Base-by-base conservation (phyloP, 2,329 filamentous ascomycete genomes). In the Penicillium verrucosum region DNA sequence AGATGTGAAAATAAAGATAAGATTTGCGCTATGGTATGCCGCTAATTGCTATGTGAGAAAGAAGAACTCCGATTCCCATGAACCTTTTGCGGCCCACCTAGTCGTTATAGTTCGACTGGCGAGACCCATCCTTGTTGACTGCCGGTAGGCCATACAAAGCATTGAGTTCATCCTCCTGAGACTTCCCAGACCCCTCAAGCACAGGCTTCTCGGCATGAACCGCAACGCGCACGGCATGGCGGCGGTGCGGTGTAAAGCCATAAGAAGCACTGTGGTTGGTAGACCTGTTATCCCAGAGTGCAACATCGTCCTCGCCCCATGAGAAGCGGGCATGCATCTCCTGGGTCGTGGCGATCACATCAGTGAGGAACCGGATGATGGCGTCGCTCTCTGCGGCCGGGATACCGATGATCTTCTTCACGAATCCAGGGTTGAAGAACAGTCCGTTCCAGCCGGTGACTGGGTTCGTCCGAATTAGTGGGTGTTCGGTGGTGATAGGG, bases 241-340 rank as follows among this genome's bases (percentile, higher is more conserved):
- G 73, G 5, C 81, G 75, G 60, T 85, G 82, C 1, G 82, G 82
- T 2, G 78, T 76, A 60, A 85, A 85, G 8, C 82, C 82, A 62
- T 83, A 85, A 0, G 80, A 77, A 7, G 82, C 82, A 4, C 77
- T 75, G 60, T 84, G 82, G 54, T 82, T 83, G 44, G 77, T 80
- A 37, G 80, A 74, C 18, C 85, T 76, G 60, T 88, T 89, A 66
- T 89, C 86, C 86, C 86, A 89, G 56, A 89, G 80, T 0, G 85
- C 85, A 1, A 89, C 83, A 56, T 88, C 87, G 41, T 83, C 80
- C 60, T 83, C 81, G 42, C 80, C 78, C 86, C 86, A 88, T 61
- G 82, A 80, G 66, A 87, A 85, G 18, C 88, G 80, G 6, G 83
- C 86, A 64, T 90, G 87, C 57, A 88, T 78, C 70, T 92, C 89